These are phyloP conservation scores for Leucocoprinus leucothites DNA, from an alignment of 768 basidiomycete genomes.

Conservation along the genomic window DNA sequence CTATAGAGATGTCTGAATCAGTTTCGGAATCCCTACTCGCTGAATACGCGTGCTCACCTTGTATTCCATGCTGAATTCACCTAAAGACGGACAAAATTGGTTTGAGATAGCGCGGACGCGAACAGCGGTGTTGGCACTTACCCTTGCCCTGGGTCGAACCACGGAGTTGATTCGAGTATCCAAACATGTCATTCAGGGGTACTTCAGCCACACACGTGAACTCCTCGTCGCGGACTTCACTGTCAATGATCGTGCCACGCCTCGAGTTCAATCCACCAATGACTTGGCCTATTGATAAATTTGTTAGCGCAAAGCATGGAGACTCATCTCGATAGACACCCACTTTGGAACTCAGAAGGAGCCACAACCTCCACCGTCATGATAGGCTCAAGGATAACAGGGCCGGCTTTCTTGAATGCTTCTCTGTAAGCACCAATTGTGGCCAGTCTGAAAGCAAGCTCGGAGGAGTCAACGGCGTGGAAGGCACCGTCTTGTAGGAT, in stretches of 20 bases:
- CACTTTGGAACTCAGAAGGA: slow-evolving; percentile 92
- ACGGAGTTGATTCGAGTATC: slow-evolving; percentile 89
- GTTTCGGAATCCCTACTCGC: neutral
- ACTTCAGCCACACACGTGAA: slow-evolving; percentile 92
- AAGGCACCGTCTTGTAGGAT: slow-evolving; percentile 89
- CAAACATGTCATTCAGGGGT: slow-evolving; percentile 97
- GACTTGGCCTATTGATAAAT: slow-evolving; percentile 56
- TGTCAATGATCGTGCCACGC: slow-evolving; percentile 91
- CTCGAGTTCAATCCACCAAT: slow-evolving; percentile 93
- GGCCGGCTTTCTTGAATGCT: slow-evolving; percentile 69
- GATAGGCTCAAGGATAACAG: slow-evolving; percentile 93
- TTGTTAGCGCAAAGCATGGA: neutral
- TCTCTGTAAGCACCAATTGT: slow-evolving; percentile 93
- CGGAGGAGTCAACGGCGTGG: slow-evolving; percentile 95
- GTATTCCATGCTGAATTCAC: slow-evolving; percentile 11
- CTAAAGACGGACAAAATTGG: slow-evolving; percentile 3
- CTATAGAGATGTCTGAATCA: slow-evolving; percentile 30
- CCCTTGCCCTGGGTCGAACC: slow-evolving; percentile 98
- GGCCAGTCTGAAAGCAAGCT: slow-evolving; percentile 90
- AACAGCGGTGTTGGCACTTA: slow-evolving; percentile 48
- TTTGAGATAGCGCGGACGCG: slow-evolving; percentile 53
- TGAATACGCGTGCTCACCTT: neutral
- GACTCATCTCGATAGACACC: slow-evolving; percentile 16
- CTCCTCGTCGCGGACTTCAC: slow-evolving; percentile 95
- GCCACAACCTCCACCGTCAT: slow-evolving; percentile 98